phyloP scores from a whole-genome alignment of 805 yeast genomes.

The Candida xiaguanensis region DNA sequence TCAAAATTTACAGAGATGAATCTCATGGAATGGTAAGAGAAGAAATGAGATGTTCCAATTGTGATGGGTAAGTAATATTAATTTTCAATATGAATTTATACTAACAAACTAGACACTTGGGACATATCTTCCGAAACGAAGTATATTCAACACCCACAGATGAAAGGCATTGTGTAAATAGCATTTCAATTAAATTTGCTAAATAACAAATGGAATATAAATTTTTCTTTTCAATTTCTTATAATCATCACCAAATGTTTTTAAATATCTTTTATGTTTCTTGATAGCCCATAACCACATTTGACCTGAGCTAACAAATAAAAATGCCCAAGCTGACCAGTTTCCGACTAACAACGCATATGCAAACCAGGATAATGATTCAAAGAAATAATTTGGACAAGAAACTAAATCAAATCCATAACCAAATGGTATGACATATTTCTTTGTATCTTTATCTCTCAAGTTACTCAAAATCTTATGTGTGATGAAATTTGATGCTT shows the following conservation, averaged over 20 bases:
- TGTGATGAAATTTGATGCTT: constrained; percentile 66
- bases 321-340: constrained; percentile 71
- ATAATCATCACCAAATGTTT: constrained; percentile 72
- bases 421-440: constrained; percentile 73
- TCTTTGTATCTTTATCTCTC: constrained; percentile 49
- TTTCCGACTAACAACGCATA: constrained; percentile 72
- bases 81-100: background rate
- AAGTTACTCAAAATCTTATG: constrained; percentile 65
- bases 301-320: constrained; percentile 67
- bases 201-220: constrained; percentile 71
- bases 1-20: constrained; percentile 56
- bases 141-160: constrained; percentile 87
- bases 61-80: constrained; percentile 50
- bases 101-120: constrained; percentile 59
- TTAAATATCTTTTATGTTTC: constrained; percentile 68
- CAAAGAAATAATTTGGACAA: constrained; percentile 95
- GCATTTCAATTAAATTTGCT: constrained; percentile 68
- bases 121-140: constrained; percentile 93
- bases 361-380: constrained; percentile 69
- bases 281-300: constrained; percentile 92
- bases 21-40: constrained; percentile 77
- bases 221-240: constrained; percentile 72
- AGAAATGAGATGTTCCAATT: constrained; percentile 82
- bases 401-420: constrained; percentile 78
- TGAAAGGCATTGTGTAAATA: constrained; percentile 93